These are phyloP conservation scores for Cryphonectria nitschkei DNA, from an alignment of 2,329 filamentous ascomycete genomes.

Conservation along the genomic window DNA sequence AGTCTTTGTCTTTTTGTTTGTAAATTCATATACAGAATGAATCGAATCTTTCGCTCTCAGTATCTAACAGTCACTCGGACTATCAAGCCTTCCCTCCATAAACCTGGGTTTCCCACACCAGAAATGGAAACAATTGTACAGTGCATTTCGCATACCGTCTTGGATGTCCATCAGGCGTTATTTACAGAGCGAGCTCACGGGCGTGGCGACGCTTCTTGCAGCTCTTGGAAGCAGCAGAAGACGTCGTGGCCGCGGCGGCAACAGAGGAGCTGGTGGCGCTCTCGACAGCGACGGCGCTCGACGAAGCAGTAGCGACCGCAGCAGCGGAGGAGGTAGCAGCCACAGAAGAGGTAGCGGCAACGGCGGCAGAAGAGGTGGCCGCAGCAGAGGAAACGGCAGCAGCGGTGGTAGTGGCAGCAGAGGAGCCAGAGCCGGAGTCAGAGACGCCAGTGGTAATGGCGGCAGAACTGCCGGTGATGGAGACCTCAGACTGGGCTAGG, in stretches of 20 bases:
- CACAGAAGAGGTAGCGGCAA: slow-evolving; percentile 7
- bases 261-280: slow-evolving; percentile 8
- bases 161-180: background rate
- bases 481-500: slow-evolving; percentile 22
- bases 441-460: slow-evolving; percentile 14
- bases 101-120: background rate
- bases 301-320: slow-evolving; percentile 1
- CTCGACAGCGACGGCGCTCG: slow-evolving; percentile 12
- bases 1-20: background rate
- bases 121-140: background rate
- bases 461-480: slow-evolving; percentile 20
- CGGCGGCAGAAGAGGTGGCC: slow-evolving; percentile 11
- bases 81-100: too few species aligned
- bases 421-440: background rate
- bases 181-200: slow-evolving; percentile 10
- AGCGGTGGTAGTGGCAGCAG: background rate
- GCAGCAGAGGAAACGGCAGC: background rate
- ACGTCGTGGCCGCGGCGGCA: background rate
- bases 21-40: slow-evolving; percentile 10
- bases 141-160: background rate
- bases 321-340: slow-evolving; percentile 10
- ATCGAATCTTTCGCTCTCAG: slow-evolving; percentile 7
- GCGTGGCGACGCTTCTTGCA: slow-evolving; percentile 23
- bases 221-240: slow-evolving; percentile 6
- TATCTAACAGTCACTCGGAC: background rate